These are phyloP conservation scores for Diaporthe sp. DNA, from an alignment of 2,329 filamentous ascomycete genomes.

Conservation along the genomic window DNA sequence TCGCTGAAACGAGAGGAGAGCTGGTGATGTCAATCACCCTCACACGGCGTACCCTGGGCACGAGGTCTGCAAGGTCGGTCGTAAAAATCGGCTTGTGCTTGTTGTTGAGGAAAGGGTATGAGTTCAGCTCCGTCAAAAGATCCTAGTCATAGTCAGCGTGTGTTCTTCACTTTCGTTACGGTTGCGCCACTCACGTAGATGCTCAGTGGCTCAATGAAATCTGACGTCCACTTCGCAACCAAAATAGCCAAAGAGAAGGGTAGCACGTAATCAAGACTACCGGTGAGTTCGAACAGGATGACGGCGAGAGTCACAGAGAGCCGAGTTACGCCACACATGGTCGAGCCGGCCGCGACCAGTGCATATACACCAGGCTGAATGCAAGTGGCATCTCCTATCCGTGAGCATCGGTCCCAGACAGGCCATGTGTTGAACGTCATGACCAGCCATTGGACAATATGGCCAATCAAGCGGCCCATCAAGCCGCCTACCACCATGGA, in stretches of 20 bases:
- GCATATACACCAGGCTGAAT: constrained; percentile 98
- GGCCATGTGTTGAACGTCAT: constrained; percentile 78
- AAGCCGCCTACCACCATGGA: constrained; percentile 98
- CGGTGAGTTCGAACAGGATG: constrained; percentile 95
- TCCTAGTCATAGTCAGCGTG: constrained; percentile 65
- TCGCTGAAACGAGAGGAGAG: constrained; percentile 83
- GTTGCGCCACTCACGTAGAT: constrained; percentile 77
- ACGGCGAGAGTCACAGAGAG: constrained; percentile 94
- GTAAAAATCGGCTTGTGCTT: constrained; percentile 94
- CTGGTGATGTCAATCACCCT: constrained; percentile 89
- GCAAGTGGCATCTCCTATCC: constrained; percentile 80
- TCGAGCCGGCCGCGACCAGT: constrained; percentile 92
- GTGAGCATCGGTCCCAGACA: constrained; percentile 81
- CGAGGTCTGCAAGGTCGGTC: constrained; percentile 87
- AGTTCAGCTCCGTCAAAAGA: constrained; percentile 95
- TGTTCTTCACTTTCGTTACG: neutral
- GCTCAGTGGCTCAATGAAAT: constrained; percentile 92
- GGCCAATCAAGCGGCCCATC: constrained; percentile 89
- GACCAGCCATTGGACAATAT: constrained; percentile 85
- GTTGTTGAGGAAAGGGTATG: constrained; percentile 97
- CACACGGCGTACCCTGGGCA: constrained; percentile 79
- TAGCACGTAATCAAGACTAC: constrained; percentile 93
- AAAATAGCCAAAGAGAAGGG: constrained; percentile 94
- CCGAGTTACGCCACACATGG: constrained; percentile 97
- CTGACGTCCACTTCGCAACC: constrained; percentile 98